Percentiles rank a stretch among this genome's conserved stretches.
Conservation (phyloP, 2,329 filamentous ascomycete genomes). For the Cordyceps farinosa region DNA sequence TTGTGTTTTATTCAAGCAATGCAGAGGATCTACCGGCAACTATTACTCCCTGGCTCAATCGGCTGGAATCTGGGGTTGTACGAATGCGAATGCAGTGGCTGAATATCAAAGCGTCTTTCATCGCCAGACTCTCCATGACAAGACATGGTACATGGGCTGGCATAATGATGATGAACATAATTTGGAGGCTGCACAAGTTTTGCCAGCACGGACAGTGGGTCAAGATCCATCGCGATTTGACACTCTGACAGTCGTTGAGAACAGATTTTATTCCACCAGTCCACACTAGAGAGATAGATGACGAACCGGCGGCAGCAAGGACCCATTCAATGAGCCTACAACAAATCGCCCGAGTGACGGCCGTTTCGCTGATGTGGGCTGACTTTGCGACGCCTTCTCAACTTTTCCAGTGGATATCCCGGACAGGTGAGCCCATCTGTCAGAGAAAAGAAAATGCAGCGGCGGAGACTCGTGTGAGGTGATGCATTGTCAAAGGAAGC, state of each 20-base stretch:
- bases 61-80: too few species aligned
- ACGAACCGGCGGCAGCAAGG: background rate
- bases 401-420: constrained; percentile 10
- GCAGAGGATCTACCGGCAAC: background rate
- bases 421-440: background rate
- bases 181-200: background rate
- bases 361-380: constrained; percentile 16
- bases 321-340: background rate
- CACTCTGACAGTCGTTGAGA: background rate
- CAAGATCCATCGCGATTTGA: constrained; percentile 14
- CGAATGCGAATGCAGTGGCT: background rate
- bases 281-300: background rate
- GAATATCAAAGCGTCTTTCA: background rate
- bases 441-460: background rate
- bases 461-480: background rate
- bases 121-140: background rate
- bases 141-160: background rate
- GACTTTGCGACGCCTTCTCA: background rate
- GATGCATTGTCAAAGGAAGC: background rate
- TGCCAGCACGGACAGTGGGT: constrained; percentile 15
- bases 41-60: background rate
- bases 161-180: background rate
- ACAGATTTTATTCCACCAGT: background rate
- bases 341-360: constrained; percentile 5
- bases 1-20: background rate